These are phyloP conservation scores for Zygnema cylindricum DNA, from an alignment of 139 green algal genomes.

Conservation along the genomic window DNA sequence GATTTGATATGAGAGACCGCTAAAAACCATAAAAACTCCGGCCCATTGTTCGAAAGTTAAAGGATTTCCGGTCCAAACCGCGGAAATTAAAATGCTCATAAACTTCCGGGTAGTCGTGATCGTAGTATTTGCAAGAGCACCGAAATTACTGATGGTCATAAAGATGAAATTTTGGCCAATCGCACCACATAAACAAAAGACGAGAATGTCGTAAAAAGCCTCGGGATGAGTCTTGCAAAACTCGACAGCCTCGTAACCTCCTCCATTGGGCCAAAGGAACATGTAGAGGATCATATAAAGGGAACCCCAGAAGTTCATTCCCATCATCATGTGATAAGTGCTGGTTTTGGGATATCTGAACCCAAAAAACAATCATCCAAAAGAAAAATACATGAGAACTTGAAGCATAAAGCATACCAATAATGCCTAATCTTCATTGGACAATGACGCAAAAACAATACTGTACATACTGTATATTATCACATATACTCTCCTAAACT, in stretches of 20 bases:
- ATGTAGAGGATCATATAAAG: conserved; percentile 81
- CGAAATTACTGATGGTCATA: conserved; percentile 89
- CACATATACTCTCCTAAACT: too few species aligned
- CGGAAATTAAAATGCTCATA: conserved; percentile 93
- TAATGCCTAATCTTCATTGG: too few species aligned
- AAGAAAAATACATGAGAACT: not conserved
- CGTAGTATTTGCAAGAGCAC: conserved; percentile 86
- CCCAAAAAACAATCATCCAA: not conserved
- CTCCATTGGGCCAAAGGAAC: conserved; percentile 67
- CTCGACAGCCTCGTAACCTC: conserved; percentile 58
- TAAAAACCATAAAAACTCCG: conserved; percentile 90
- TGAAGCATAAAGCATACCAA: too few species aligned
- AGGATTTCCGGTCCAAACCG: conserved; percentile 74
- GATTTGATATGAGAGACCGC: conserved; percentile 78
- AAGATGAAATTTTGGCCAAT: conserved; percentile 99
- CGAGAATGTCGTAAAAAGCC: conserved; percentile 76
- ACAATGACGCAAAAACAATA: too few species aligned
- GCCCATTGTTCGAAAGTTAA: conserved; percentile 87
- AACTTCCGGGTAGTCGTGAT: conserved; percentile 99
- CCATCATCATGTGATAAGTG: conserved; percentile 92
- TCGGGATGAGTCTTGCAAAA: conserved; percentile 83
- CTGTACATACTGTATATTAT: too few species aligned
- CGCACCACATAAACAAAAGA: conserved; percentile 93
- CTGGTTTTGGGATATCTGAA: conserved; percentile 75
- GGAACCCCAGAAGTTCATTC: conserved; percentile 96